Evolutionary conservation across 2,329 filamentous ascomycete species (phyloP), one percentile per base, ranked within the genome.

Genomic region (Verticillium albo-atrum): DNA sequence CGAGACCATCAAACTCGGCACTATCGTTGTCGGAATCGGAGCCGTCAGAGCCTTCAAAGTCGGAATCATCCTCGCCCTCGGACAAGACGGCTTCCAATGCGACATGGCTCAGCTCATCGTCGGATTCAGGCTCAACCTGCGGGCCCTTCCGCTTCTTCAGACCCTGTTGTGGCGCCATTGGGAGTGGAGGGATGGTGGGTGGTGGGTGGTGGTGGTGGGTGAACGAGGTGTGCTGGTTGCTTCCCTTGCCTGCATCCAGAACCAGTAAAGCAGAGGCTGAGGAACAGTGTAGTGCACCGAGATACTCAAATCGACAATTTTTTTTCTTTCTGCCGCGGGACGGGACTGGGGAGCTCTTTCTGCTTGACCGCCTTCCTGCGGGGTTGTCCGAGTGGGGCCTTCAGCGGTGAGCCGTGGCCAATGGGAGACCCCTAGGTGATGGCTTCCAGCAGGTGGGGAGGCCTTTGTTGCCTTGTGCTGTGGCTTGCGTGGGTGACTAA

Each of bases 81-180:
- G 82, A 84, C 60, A 87, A 71, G 55, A 85, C 80, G 30, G 82
- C 84, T 60, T 86, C 82, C 17, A 86, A 74, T 53, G 81, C 72
- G 32, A 77, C 78, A 58, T 82, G 79, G 57, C 74, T 77, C 62
- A 89, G 82, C 65, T 89, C 87, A 65, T 86, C 82, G 32, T 87
- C 87, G 25, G 83, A 86, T 60, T 80, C 79, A 3, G 78, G 73
- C 62, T 82, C 77, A 15, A 79, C 74, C 65, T 85, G 83, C 23
- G 84, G 79, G 62, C 83, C 83, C 74, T 90, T 90, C 65, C 88
- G 84, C 78, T 90, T 90, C 71, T 83, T 80, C 32, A 75, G 78
- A 53, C 72, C 67, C 60, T 76, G 73, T 64, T 70, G 71, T 52
- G 74, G 68, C 62, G 69, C 74, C 77, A 79, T 80, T 66, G 70